Percentiles rank a stretch among this genome's conserved stretches.
These are phyloP conservation scores for Juncus inflexus DNA, from an alignment of 176 grass and related monocot genomes.

Conservation along the genomic window DNA sequence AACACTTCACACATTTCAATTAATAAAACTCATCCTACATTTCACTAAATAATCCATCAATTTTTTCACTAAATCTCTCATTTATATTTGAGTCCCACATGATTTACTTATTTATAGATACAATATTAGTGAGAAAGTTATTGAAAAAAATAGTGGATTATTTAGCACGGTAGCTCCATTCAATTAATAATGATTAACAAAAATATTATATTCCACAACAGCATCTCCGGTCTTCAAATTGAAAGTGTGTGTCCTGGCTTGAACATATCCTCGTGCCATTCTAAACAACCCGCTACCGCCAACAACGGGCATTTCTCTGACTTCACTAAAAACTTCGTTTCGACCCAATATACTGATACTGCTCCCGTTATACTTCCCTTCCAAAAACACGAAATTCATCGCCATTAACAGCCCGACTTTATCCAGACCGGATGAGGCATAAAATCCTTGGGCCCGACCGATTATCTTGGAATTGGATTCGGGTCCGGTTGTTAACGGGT, in stretches of 20 bases:
- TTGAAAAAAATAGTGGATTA: too few relatives aligned
- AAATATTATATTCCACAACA: slow-evolving; percentile 64
- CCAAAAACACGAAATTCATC: slow-evolving; percentile 74
- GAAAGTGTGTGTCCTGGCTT: slow-evolving; percentile 34
- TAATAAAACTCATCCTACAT: too few relatives aligned
- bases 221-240: slow-evolving; percentile 19
- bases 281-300: slow-evolving; percentile 64
- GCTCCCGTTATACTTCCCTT: slow-evolving; percentile 66
- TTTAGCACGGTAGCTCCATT: too few relatives aligned
- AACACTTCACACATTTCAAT: too few relatives aligned
- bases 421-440: slow-evolving; percentile 34
- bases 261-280: slow-evolving; percentile 43
- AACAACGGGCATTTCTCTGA: slow-evolving; percentile 73
- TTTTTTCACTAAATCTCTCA: too few relatives aligned
- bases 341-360: slow-evolving; percentile 42
- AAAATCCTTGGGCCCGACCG: slow-evolving; percentile 68
- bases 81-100: too few relatives aligned
- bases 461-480: slow-evolving; percentile 27
- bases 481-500: slow-evolving; percentile 40
- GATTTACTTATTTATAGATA: too few relatives aligned
- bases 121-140: too few relatives aligned
- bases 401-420: slow-evolving; percentile 44
- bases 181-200: slow-evolving; percentile 21
- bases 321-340: slow-evolving; percentile 36
- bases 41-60: too few relatives aligned